Percentiles rank a stretch among this genome's conserved stretches.
Conservation (phyloP, 192 early-diverging fungal genomes). For the Linnemannia elongata region DNA sequence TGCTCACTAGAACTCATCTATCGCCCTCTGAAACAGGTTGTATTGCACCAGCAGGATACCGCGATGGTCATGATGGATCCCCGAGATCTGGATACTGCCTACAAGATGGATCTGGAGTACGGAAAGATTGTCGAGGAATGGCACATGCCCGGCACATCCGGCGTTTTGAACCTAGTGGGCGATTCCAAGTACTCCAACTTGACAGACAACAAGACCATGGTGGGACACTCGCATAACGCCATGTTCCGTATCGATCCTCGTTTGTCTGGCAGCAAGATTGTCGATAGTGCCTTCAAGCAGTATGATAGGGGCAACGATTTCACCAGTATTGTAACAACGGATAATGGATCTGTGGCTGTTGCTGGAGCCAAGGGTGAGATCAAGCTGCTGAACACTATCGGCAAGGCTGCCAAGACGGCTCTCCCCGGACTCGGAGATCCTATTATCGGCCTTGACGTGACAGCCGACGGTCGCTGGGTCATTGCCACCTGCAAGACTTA, state of each 20-base stretch:
- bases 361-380: conserved; percentile 91
- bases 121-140: conserved; percentile 97
- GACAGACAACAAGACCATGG: conserved; percentile 79
- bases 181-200: conserved; percentile 84
- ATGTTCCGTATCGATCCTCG: conserved; percentile 94
- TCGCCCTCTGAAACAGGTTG: conserved; percentile 59
- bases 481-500: conserved; percentile 92
- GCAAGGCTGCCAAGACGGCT: conserved; percentile 86
- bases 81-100: conserved; percentile 78
- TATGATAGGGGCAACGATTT: conserved; percentile 83
- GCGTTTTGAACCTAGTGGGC: conserved; percentile 76
- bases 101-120: conserved; percentile 91
- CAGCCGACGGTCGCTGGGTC: conserved; percentile 85
- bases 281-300: conserved; percentile 75
- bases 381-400: conserved; percentile 84
- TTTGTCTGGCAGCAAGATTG: conserved; percentile 77
- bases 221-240: conserved; percentile 86
- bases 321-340: conserved; percentile 79
- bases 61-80: conserved; percentile 83
- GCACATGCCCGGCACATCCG: conserved; percentile 84
- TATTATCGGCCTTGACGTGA: conserved; percentile 91
- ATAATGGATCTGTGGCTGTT: conserved; percentile 84
- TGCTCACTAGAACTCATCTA: background rate
- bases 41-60: conserved; percentile 91
- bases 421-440: conserved; percentile 91